Conservation (phyloP, 1,139 yeast genomes). For the Protomyces macrosporus region DNA sequence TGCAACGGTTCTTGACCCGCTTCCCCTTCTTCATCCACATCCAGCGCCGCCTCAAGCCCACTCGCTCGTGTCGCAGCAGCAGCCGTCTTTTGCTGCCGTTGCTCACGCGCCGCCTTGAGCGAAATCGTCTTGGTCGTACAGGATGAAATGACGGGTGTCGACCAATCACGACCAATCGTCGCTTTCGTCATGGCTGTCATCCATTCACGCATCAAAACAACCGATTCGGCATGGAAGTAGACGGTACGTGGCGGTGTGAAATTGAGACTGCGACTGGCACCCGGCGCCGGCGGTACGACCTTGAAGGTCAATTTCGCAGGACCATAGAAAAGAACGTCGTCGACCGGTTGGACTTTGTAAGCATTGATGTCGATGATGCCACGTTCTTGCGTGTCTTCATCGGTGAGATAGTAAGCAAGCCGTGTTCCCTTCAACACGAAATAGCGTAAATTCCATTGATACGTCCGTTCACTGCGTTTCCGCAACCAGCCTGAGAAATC, state of each 20-base stretch:
- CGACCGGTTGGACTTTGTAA: constrained; percentile 83
- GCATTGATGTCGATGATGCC: constrained; percentile 95
- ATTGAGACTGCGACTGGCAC: constrained; percentile 74
- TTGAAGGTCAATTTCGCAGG: constrained; percentile 90
- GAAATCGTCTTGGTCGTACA: constrained; percentile 93
- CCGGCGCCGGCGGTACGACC: constrained; percentile 95
- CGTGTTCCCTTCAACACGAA: constrained; percentile 91
- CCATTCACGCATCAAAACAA: constrained; percentile 92
- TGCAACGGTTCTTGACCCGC: not conserved
- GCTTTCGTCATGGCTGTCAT: constrained; percentile 92
- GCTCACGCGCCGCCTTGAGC: constrained; percentile 75
- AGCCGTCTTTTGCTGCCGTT: constrained; percentile 36
- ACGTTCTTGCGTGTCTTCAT: constrained; percentile 74
- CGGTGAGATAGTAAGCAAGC: constrained; percentile 75
- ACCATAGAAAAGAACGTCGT: constrained; percentile 87
- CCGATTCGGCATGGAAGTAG: constrained; percentile 88
- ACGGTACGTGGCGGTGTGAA: constrained; percentile 96
- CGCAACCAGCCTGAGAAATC: constrained; percentile 92
- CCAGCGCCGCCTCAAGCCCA: not conserved
- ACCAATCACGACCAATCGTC: constrained; percentile 84
- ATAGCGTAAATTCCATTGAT: constrained; percentile 85
- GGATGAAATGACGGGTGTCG: constrained; percentile 85
- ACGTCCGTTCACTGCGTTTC: constrained; percentile 78
- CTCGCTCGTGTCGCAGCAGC: not conserved
- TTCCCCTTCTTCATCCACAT: not conserved